A percentile compares a stretch with the other conserved stretches of the same genome.
Evolutionary conservation across 495 filamentous ascomycete genomes (phyloP).

Genomic region (Xylaria scruposa): DNA sequence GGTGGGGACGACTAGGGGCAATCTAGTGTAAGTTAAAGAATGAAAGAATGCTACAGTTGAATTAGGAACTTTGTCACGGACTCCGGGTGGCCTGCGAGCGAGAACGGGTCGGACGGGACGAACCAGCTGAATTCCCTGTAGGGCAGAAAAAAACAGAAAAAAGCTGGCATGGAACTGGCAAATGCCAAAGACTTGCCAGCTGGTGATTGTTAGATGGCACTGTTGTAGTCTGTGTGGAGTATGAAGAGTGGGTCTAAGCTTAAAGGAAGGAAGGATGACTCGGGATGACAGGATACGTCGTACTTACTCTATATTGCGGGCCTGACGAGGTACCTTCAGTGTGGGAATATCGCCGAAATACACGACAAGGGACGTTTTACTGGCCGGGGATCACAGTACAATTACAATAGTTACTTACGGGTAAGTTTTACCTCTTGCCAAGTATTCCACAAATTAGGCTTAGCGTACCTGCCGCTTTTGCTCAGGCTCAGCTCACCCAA

Average conservation of each 20-base stretch:
- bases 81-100: background rate
- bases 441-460: no score
- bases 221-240: background rate
- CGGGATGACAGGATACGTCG: constrained; percentile 2
- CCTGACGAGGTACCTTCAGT: no score
- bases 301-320: no score
- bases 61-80: background rate
- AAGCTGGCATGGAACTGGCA: background rate
- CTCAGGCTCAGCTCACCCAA: no score
- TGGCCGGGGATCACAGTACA: no score
- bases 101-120: constrained; percentile 9
- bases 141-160: background rate
- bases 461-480: no score
- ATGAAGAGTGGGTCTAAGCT: background rate
- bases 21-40: background rate
- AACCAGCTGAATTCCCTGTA: background rate
- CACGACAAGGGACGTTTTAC: no score
- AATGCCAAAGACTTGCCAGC: constrained; percentile 2
- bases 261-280: constrained; percentile 13
- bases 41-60: constrained; percentile 18
- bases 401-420: no score
- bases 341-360: no score
- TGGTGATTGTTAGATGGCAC: background rate
- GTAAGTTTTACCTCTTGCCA: no score
- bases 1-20: constrained; percentile 19